Evolutionary conservation across 108 stramenopile genomes (phyloP), one percentile per base, ranked within the genome.

Genomic region (Pelagomonas calceolata): DNA sequence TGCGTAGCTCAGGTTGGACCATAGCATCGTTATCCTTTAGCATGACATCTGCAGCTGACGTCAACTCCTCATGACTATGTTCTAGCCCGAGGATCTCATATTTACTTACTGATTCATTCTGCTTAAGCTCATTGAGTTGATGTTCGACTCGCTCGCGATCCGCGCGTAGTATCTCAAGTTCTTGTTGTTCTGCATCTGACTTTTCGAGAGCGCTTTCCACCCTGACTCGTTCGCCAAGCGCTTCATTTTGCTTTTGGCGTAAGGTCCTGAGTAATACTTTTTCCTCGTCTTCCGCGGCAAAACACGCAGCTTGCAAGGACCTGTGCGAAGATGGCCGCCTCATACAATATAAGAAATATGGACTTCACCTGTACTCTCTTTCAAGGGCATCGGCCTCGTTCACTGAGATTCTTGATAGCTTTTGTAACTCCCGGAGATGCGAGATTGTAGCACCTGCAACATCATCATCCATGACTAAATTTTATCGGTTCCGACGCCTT

Each of bases 1-100:
- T 69, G 32, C 39, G 44, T 0, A 83, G 73, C 32, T 72, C 82
- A 4, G 86, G 86, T 12, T 70, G 37, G 34, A 85, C 85, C 37
- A 79, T 32, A 29, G 63, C 30, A 29, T 67, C 74, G 30, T 87
- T 87, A 30, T 85, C 83, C 71, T 73, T 37, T 32, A 26, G 45
- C 31, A 83, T 74, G 36, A 46, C 77, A 35, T 82, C 81, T 30
- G 82, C 44, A 10, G 36, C 14, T 16, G 65, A 37, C 30, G 33
- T 32, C 3, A 72, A 69, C 46, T 81, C 78, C 14, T 72, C 73
- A 35, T 73, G 43, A 18, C 29, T 63, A 16, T 36, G 39, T 16
- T 71, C 36, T 10, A 71, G 63, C 72, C 79, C 82, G 21, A 31
- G 37, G 0, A 70, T 34, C 69, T 79, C 73, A 39, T 74, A 70